phyloP scores from a whole-genome alignment of 129 eudicot species.

The Kitagawia praeruptora region DNA sequence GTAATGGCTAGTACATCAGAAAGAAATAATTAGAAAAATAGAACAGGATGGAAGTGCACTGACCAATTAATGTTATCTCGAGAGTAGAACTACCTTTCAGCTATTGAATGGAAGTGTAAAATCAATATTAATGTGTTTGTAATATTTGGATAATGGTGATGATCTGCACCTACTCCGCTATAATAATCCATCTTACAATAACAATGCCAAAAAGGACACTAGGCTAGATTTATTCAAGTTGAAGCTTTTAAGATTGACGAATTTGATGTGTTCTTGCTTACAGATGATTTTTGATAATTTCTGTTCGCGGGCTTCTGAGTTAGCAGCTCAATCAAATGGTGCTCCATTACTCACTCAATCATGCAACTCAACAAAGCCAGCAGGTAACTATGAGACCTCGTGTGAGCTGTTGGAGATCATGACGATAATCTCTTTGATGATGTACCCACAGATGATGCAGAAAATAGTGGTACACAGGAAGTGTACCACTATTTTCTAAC shows the following conservation, averaged over 20 bases:
- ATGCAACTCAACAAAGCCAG: constrained; percentile 33
- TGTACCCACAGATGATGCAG: constrained; percentile 25
- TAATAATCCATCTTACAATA: neutral
- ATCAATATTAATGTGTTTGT: neutral
- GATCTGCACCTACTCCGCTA: neutral
- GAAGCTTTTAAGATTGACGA: neutral
- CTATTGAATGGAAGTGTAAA: neutral
- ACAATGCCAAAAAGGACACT: neutral
- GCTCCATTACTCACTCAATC: constrained; percentile 72
- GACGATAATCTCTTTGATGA: constrained; percentile 37
- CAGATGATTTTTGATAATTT: constrained; percentile 90
- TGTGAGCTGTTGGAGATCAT: constrained; percentile 20
- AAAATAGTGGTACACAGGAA: constrained; percentile 41
- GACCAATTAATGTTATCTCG: neutral
- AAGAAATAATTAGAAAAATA: too few relatives aligned
- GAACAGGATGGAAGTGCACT: neutral
- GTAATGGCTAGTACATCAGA: too few relatives aligned
- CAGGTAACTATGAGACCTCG: constrained; percentile 4
- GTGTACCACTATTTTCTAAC: too few relatives aligned
- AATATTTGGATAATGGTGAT: neutral
- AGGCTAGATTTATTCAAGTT: neutral
- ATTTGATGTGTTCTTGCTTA: neutral
- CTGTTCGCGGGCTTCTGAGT: constrained; percentile 62
- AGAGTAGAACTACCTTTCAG: neutral
- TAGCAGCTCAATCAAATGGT: constrained; percentile 58